These are phyloP conservation scores for Daldinia eschscholtzii DNA, from an alignment of 2,329 filamentous ascomycete species.

Conservation along the genomic window DNA sequence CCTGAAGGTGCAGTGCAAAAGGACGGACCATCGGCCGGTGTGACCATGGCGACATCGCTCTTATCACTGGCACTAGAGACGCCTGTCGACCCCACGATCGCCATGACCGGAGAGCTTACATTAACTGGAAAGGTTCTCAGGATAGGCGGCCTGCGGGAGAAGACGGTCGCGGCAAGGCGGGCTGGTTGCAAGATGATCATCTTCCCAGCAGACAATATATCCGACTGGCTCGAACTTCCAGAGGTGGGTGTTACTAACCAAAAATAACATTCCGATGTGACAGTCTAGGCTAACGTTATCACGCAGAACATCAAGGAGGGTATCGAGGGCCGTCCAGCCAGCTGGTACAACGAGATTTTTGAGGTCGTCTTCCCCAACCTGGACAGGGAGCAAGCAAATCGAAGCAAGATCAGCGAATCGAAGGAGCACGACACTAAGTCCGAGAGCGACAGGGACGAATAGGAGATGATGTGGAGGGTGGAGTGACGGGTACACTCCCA, in stretches of 20 bases:
- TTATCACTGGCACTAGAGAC: conserved; percentile 85
- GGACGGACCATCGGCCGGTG: conserved; percentile 91
- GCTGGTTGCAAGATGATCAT: conserved; percentile 94
- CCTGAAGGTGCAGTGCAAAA: conserved; percentile 97
- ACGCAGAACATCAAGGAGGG: conserved; percentile 95
- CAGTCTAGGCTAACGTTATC: conserved; percentile 43
- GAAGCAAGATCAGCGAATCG: conserved; percentile 73
- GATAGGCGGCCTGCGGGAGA: conserved; percentile 94
- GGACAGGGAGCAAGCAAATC: conserved; percentile 79
- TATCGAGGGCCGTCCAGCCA: conserved; percentile 89
- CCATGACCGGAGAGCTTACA: conserved; percentile 98
- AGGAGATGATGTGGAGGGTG: conserved; percentile 39
- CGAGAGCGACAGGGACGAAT: conserved; percentile 54
- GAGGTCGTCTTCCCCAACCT: conserved; percentile 88
- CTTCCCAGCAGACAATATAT: conserved; percentile 95
- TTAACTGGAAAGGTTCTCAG: conserved; percentile 96
- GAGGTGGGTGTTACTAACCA: conserved; percentile 74
- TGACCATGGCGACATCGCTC: conserved; percentile 97
- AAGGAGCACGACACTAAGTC: conserved; percentile 61
- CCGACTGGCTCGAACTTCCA: conserved; percentile 96
- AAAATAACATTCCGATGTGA: conserved; percentile 24
- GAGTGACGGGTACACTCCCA: conserved; percentile 33
- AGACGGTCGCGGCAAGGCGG: conserved; percentile 93
- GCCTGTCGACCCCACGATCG: conserved; percentile 84
- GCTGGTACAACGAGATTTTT: conserved; percentile 96